A percentile compares a stretch with the other conserved stretches of the same genome.
Conservation (phyloP, 352 stramenopile genomes). For the Blastocystis sp. region DNA sequence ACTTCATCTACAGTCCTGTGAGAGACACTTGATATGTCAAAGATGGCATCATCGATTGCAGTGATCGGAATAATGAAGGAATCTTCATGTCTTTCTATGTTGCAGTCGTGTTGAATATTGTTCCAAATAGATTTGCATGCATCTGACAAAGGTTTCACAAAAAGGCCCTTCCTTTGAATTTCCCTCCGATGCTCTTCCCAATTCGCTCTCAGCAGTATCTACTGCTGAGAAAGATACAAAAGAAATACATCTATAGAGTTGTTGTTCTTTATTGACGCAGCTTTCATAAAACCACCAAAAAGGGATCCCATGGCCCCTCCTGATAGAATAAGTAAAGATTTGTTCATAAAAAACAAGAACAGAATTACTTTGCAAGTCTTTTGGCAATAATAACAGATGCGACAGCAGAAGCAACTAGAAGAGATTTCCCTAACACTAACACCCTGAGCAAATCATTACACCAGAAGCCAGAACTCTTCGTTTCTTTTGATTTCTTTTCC, state of each 20-base stretch:
- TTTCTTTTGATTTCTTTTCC: not conserved
- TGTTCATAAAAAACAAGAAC: slow-evolving; percentile 2
- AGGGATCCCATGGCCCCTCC: slow-evolving; percentile 50
- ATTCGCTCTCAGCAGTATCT: slow-evolving; percentile 16
- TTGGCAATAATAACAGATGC: not conserved
- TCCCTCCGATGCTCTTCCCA: slow-evolving; percentile 16
- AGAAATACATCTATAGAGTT: not conserved
- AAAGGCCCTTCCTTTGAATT: slow-evolving; percentile 26
- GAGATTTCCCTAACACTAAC: slow-evolving; percentile 4
- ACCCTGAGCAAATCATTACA: not conserved
- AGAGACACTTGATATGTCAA: not conserved
- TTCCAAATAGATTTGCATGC: slow-evolving; percentile 37
- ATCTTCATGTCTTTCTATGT: not conserved
- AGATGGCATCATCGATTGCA: slow-evolving; percentile 43
- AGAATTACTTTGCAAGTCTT: slow-evolving; percentile 19
- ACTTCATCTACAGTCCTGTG: not conserved
- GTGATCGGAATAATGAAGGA: not conserved
- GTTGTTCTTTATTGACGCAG: not conserved
- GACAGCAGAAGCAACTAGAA: slow-evolving; percentile 8
- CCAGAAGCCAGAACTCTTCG: not conserved
- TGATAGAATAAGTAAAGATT: not conserved
- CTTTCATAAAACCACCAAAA: slow-evolving; percentile 39
- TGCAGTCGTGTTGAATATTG: not conserved
- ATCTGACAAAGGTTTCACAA: not conserved
- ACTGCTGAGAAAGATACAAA: not conserved